Base-by-base conservation (phyloP, 2,329 filamentous ascomycete genomes). In the Ascochyta rabiei region DNA sequence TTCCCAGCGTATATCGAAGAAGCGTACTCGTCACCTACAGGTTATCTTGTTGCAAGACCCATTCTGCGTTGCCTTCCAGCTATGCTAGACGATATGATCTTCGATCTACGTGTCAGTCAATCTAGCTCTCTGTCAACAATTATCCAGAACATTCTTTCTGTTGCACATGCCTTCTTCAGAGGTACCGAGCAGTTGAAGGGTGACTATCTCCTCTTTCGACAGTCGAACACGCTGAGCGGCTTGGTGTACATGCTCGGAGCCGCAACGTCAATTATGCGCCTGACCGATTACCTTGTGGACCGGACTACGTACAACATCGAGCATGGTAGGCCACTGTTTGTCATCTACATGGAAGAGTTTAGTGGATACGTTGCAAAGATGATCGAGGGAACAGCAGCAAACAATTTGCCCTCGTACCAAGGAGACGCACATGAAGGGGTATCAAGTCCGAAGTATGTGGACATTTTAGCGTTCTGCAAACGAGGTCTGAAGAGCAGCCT, bases 1-100 rank as follows among this genome's bases (percentile, higher is more conserved):
- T 80, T 86, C 48, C 84, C 85, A 2, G 80, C 80, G 2, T 87
- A 87, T 64, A 74, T 86, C 23, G 78, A 82, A 59, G 69, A 66
- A 1, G 72, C 79, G 0, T 78, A 85, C 45, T 71, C 64, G 13
- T 79, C 76, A 13, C 60, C 74, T 3, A 73, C 73, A 21, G 80
- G 80, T 2, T 84, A 83, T 78, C 75, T 86, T 16, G 68, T 86
- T 4, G 78, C 79, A 5, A 62, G 75, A 16, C 84, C 85, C 0
- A 74, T 86, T 6, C 64, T 86, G 23, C 73, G 81, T 43, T 80
- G 82, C 2, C 72, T 79, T 13, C 70, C 70, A 0, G 67, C 70
- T 6, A 75, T 80, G 0, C 71, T 84, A 6, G 62, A 74, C 4
- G 73, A 78, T 7, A 56, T 84, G 44, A 61, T 82, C 1, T 77